Evolutionary conservation across 192 early-diverging fungal genomes (phyloP).

Genomic region (Haplosporangium gracile): DNA sequence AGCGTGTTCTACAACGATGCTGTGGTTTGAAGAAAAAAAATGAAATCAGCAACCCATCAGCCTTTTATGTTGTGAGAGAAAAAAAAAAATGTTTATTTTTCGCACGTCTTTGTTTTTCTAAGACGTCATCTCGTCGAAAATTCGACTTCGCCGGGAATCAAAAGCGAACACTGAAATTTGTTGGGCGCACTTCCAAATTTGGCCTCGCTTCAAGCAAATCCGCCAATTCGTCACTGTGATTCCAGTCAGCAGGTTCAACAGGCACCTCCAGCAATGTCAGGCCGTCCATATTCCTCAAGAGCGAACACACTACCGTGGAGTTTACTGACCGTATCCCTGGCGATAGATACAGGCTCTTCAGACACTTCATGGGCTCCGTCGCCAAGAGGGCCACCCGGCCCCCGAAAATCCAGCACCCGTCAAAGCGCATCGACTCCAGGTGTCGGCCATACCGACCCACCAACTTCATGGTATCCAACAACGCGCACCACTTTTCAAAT

Average conservation of each 20-base stretch:
- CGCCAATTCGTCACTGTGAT: background rate
- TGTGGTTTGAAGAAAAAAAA: slow-evolving; percentile 18
- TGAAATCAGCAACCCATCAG: background rate
- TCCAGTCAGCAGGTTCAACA: background rate
- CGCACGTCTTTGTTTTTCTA: background rate
- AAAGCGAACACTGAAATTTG: background rate
- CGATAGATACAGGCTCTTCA: background rate
- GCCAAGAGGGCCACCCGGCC: background rate
- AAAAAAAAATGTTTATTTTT: too few relatives aligned
- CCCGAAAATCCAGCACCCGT: slow-evolving; percentile 3
- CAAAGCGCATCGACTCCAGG: background rate
- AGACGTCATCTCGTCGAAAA: background rate
- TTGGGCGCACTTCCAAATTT: background rate
- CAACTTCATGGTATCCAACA: background rate
- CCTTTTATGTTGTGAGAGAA: background rate
- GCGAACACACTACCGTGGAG: background rate
- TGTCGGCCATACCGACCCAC: background rate
- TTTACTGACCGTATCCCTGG: background rate
- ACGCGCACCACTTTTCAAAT: slow-evolving; percentile 3
- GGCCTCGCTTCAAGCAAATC: background rate
- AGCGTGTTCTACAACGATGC: slow-evolving; percentile 55
- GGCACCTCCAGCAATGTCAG: background rate
- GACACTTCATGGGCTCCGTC: background rate
- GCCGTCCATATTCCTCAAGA: background rate
- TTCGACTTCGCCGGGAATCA: background rate